phyloP scores from a whole-genome alignment of 129 eudicot species.

The Helianthus annuus region DNA sequence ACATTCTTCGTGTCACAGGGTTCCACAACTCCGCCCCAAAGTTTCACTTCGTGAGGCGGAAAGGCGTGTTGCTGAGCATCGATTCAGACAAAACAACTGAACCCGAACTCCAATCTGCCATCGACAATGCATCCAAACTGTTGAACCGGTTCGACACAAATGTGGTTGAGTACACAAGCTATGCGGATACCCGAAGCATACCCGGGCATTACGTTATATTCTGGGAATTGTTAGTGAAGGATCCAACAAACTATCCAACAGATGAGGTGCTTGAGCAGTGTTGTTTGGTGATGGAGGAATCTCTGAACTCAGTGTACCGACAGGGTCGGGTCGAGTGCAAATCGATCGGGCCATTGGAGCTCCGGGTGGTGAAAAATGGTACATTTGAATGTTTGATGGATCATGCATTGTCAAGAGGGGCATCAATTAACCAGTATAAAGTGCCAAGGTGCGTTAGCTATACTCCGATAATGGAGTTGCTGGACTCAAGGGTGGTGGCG shows the following conservation, averaged over 20 bases:
- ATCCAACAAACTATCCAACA: constrained; percentile 25
- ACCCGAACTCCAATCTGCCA: constrained; percentile 47
- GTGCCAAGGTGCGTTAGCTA: constrained; percentile 45
- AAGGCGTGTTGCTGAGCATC: constrained; percentile 44
- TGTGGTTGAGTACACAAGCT: constrained; percentile 53
- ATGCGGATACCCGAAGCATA: constrained; percentile 35
- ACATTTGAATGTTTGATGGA: constrained; percentile 57
- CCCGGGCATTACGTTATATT: constrained; percentile 50
- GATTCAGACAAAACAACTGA: constrained; percentile 55
- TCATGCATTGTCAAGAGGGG: constrained; percentile 47
- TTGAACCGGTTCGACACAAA: constrained; percentile 26
- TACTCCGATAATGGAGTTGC: constrained; percentile 40
- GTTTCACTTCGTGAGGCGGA: constrained; percentile 50
- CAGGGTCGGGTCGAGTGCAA: constrained; percentile 48
- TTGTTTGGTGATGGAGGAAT: constrained; percentile 49
- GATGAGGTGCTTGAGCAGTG: constrained; percentile 37
- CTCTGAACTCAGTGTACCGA: constrained; percentile 42
- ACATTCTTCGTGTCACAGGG: constrained; percentile 51
- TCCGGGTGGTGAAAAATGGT: constrained; percentile 48
- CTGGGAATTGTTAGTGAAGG: constrained; percentile 47
- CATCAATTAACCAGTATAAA: constrained; percentile 49
- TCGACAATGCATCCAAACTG: constrained; percentile 33
- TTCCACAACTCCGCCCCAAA: constrained; percentile 57
- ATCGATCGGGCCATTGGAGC: constrained; percentile 49
- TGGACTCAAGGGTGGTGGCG: constrained; percentile 41